Base-by-base conservation (phyloP, 2,329 filamentous ascomycete genomes). In the Balansia obtecta region DNA sequence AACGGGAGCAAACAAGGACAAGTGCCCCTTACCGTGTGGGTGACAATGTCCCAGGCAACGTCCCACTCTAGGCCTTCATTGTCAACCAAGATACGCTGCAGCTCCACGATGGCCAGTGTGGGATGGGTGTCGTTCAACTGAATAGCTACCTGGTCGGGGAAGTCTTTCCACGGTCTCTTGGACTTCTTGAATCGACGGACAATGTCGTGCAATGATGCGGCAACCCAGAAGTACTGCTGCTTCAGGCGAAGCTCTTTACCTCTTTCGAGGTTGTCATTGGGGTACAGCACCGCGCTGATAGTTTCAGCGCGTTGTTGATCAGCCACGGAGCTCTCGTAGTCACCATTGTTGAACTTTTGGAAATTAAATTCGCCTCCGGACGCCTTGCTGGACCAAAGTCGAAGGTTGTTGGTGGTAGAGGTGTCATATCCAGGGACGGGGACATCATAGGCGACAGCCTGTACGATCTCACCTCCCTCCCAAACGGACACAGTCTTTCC, bases 191-290 rank as follows among this genome's bases (percentile, higher is more conserved):
- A 98, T 52, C 93, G 84, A 52, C 93, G 86, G 53, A 98, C 86
- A 64, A 98, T 98, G 62, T 98, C 93, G 63, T 88, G 88, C 4
- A 98, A 77, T 15, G 93, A 98, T 15, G 93, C 93, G 48, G 93
- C 90, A 63, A 95, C 95, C 93, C 93, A 98, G 73, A 98, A 98
- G 76, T 98, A 98, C 68, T 98, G 93, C 68, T 98, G 93, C 79
- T 98, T 98, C 68, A 98, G 71, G 49, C 93, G 88, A 55, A 98
- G 81, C 73, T 98, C 93, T 70, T 98, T 98, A 55, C 93, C 93
- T 57, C 89, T 81, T 57, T 97, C 91, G 43, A 98, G 79, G 68
- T 95, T 97, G 69, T 97, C 91, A 63, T 98, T 98, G 53, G 93
- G 93, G 64, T 98, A 98, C 43, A 98, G 72, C 13, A 98, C 93